Conservation (phyloP, 2,329 filamentous ascomycete genomes). For the Cladophialophora chaetospira region DNA sequence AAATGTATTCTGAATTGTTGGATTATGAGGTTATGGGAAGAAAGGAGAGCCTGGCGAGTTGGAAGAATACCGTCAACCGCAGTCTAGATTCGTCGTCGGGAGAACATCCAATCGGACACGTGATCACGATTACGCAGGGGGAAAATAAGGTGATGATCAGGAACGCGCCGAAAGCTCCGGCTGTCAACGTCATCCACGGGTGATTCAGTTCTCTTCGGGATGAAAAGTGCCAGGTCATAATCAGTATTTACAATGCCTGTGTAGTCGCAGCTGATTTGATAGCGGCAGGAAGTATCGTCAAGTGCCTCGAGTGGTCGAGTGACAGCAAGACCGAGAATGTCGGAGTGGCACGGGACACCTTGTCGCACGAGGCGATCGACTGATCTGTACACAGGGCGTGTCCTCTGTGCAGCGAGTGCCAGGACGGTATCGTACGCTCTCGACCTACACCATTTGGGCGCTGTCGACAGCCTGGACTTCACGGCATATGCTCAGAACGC, state of each 20-base stretch:
- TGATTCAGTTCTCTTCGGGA: neutral
- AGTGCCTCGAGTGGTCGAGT: too few relatives aligned
- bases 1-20: constrained; percentile 10
- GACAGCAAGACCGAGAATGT: too few relatives aligned
- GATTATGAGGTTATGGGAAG: constrained; percentile 8
- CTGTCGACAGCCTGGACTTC: neutral
- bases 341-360: too few relatives aligned
- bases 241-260: too few relatives aligned
- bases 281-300: too few relatives aligned
- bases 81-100: neutral
- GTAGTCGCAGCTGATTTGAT: too few relatives aligned
- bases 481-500: neutral
- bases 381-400: too few relatives aligned
- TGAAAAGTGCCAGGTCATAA: too few relatives aligned
- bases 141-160: neutral
- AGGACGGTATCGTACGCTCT: neutral
- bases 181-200: neutral
- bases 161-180: neutral
- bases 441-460: neutral
- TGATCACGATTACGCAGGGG: neutral
- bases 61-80: too few relatives aligned
- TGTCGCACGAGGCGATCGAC: too few relatives aligned
- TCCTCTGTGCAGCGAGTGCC: too few relatives aligned
- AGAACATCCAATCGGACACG: too few relatives aligned
- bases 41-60: neutral